Conservation (phyloP, 75 land plant genomes). For the Ceratopteris richardii region DNA sequence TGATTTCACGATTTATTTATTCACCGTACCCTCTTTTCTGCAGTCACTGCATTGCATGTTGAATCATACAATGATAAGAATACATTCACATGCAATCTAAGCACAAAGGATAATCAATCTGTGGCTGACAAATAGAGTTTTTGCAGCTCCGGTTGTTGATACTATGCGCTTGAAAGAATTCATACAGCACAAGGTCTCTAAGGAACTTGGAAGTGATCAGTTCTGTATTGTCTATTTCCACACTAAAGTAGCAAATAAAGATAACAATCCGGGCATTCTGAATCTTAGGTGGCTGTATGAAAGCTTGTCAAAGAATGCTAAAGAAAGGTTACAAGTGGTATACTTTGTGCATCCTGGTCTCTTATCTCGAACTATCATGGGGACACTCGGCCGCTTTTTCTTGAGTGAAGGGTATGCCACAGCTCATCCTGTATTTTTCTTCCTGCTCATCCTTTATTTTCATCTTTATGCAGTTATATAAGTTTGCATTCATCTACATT, state of each 20-base stretch:
- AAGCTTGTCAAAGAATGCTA: constrained; percentile 44
- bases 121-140: not conserved
- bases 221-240: constrained; percentile 77
- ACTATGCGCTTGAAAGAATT: constrained; percentile 62
- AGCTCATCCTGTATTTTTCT: not conserved
- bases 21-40: not conserved
- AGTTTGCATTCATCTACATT: too few relatives aligned
- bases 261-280: constrained; percentile 66
- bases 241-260: constrained; percentile 52
- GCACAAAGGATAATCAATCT: not conserved
- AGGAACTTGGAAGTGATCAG: constrained; percentile 45
- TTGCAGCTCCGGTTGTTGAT: constrained; percentile 58
- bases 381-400: constrained; percentile 79
- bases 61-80: too few relatives aligned
- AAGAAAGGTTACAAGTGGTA: constrained; percentile 53
- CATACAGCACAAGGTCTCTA: constrained; percentile 46
- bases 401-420: constrained; percentile 84
- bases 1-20: not conserved
- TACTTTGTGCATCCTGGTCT: constrained; percentile 85
- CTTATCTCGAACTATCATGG: constrained; percentile 54
- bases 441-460: too few relatives aligned
- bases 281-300: constrained; percentile 74
- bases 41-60: not conserved
- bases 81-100: too few relatives aligned
- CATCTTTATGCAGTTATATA: too few relatives aligned